Percentiles rank a stretch among this genome's conserved stretches.
These are phyloP conservation scores for Candida pseudofarinosa DNA, from an alignment of 805 yeast species.

Conservation along the genomic window DNA sequence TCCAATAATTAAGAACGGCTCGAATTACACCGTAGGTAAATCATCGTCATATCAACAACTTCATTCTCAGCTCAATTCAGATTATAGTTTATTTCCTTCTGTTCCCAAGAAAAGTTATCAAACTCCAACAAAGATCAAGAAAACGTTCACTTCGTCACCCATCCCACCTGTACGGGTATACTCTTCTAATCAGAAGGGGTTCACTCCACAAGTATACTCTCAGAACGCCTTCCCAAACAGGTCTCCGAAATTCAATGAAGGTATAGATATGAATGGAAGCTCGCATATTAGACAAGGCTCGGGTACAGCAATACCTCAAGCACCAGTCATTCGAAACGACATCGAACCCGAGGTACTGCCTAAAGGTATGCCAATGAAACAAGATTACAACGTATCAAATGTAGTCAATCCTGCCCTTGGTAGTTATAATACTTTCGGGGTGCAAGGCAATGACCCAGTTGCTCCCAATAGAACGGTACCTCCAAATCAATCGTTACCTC, in stretches of 20 bases:
- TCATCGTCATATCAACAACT: constrained; percentile 36
- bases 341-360: neutral
- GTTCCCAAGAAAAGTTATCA: constrained; percentile 26
- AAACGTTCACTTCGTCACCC: constrained; percentile 6
- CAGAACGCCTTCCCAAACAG: neutral
- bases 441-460: neutral
- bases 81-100: constrained; percentile 30
- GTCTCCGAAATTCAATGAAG: neutral
- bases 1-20: constrained; percentile 30
- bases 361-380: neutral
- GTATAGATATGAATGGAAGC: neutral
- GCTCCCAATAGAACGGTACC: too few relatives aligned
- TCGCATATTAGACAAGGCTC: neutral
- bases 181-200: neutral
- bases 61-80: constrained; percentile 34
- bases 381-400: neutral
- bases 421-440: neutral
- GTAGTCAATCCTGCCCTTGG: neutral
- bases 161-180: neutral
- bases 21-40: constrained; percentile 34
- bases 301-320: neutral
- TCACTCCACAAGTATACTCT: neutral
- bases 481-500: neutral
- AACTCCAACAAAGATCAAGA: constrained; percentile 33
- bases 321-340: neutral